phyloP scores from a whole-genome alignment of 1,284 basidiomycete species.

The Takashimella koratensis region DNA sequence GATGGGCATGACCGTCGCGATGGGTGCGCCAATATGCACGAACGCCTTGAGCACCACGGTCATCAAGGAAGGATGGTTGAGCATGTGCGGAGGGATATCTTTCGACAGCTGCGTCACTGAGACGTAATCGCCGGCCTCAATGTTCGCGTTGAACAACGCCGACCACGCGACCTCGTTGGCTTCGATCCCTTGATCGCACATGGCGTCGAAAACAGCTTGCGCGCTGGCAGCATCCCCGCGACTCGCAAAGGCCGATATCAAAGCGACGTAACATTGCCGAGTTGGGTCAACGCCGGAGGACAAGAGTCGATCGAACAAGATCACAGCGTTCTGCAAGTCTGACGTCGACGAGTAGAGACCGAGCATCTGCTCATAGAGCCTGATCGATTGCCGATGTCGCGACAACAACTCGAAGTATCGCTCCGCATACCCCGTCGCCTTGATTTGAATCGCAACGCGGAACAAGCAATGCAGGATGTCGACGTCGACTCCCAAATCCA shows the following conservation, averaged over 20 bases:
- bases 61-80: slow-evolving; percentile 53
- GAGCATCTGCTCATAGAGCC: slow-evolving; percentile 56
- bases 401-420: slow-evolving; percentile 13
- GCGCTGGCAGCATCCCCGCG: slow-evolving; percentile 66
- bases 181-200: slow-evolving; percentile 52
- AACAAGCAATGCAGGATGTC: slow-evolving; percentile 18
- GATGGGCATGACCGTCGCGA: slow-evolving; percentile 61
- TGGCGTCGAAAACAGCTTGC: slow-evolving; percentile 60
- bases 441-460: slow-evolving; percentile 17
- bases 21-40: slow-evolving; percentile 73
- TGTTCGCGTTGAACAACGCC: slow-evolving; percentile 76
- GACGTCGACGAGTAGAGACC: slow-evolving; percentile 59
- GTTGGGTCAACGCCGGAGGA: slow-evolving; percentile 55
- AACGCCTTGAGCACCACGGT: slow-evolving; percentile 84
- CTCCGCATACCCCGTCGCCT: slow-evolving; percentile 15
- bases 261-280: slow-evolving; percentile 60
- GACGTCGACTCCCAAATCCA: not conserved
- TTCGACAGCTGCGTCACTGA: slow-evolving; percentile 27
- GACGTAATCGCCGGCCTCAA: slow-evolving; percentile 68
- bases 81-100: slow-evolving; percentile 45
- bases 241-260: slow-evolving; percentile 66
- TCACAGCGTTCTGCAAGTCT: slow-evolving; percentile 58
- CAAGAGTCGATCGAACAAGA: slow-evolving; percentile 64
- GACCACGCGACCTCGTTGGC: slow-evolving; percentile 66
- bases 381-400: slow-evolving; percentile 6